phyloP scores from a whole-genome alignment of 129 eudicot genomes.

The Flaveria trinervia region DNA sequence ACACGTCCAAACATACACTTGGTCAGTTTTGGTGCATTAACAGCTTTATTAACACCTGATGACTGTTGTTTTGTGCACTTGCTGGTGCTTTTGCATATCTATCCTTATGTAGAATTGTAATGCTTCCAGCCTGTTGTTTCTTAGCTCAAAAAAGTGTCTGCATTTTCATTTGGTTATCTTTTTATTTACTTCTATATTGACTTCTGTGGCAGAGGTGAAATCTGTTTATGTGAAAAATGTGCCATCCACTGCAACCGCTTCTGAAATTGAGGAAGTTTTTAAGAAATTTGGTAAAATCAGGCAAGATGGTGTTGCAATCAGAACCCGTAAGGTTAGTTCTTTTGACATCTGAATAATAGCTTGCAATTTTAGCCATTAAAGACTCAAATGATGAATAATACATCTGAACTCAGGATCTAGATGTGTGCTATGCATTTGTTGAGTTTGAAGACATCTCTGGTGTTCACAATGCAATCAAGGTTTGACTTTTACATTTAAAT shows the following conservation, averaged over 20 bases:
- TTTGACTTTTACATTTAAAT: slow-evolving; percentile 23
- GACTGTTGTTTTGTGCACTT: slow-evolving; percentile 8
- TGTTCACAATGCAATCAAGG: slow-evolving; percentile 94
- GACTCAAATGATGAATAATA: slow-evolving; percentile 9
- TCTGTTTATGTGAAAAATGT: slow-evolving; percentile 91
- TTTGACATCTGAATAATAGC: background rate
- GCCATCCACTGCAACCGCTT: slow-evolving; percentile 63
- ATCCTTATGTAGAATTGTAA: background rate
- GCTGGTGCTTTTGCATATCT: background rate
- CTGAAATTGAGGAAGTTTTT: slow-evolving; percentile 81
- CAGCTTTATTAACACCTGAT: background rate
- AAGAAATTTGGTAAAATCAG: slow-evolving; percentile 79
- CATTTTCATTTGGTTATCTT: background rate
- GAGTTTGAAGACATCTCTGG: slow-evolving; percentile 81
- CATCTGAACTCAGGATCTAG: slow-evolving; percentile 65
- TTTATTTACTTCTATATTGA: slow-evolving; percentile 11
- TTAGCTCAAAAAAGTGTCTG: background rate
- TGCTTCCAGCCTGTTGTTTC: background rate
- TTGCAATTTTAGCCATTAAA: slow-evolving; percentile 6
- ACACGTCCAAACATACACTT: background rate
- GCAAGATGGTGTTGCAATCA: slow-evolving; percentile 89
- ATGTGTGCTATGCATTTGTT: slow-evolving; percentile 94
- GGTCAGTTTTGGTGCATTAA: slow-evolving; percentile 1
- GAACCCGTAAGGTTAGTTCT: slow-evolving; percentile 79
- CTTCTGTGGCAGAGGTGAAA: slow-evolving; percentile 62